Evolutionary conservation across 345 rosid genomes (phyloP).

Genomic region (Hibiscus trionum): DNA sequence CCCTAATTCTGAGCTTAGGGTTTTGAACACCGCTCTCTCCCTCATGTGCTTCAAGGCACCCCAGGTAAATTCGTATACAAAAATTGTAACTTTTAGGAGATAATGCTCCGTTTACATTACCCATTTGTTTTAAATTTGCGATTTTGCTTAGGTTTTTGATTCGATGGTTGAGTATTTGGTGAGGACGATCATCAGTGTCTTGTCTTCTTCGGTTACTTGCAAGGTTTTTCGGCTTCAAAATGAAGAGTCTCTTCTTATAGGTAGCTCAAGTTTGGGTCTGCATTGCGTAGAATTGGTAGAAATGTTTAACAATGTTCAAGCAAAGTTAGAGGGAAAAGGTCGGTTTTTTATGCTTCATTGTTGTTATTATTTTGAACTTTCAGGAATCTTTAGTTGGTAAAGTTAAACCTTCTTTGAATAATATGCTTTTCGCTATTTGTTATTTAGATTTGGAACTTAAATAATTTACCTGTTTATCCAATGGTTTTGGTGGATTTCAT

Average conservation of each 20-base stretch:
- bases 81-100: background rate
- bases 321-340: constrained; percentile 43
- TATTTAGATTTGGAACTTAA: background rate
- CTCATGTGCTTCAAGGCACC: constrained; percentile 67
- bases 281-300: constrained; percentile 41
- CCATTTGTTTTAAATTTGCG: background rate
- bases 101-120: background rate
- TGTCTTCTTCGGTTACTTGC: constrained; percentile 47
- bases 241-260: constrained; percentile 41
- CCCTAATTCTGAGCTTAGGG: constrained; percentile 31
- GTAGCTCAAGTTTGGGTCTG: constrained; percentile 35
- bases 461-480: background rate
- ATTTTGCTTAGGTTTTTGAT: constrained; percentile 49
- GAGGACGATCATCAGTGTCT: constrained; percentile 43
- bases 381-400: background rate
- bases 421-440: background rate
- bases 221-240: constrained; percentile 27
- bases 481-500: background rate
- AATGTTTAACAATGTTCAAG: constrained; percentile 30
- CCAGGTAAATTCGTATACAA: constrained; percentile 31
- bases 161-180: constrained; percentile 41
- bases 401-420: background rate
- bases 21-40: constrained; percentile 58
- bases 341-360: constrained; percentile 2
- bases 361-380: background rate